Evolutionary conservation across 345 rosid genomes (phyloP).

Genomic region (Arabidopsis thaliana): DNA sequence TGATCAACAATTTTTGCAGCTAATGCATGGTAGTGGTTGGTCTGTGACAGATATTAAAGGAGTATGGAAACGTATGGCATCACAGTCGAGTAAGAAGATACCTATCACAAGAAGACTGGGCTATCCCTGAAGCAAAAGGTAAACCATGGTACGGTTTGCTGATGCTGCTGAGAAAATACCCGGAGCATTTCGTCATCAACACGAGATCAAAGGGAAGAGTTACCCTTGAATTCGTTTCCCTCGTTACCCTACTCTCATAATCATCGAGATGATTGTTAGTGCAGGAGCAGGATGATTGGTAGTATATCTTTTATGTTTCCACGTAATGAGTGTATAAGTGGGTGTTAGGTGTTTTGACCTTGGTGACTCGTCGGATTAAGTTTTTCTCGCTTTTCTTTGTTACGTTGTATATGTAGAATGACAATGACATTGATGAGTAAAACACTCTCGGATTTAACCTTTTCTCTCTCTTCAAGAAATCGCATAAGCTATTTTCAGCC

Average conservation of each 20-base stretch:
- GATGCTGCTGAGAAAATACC: conserved; percentile 83
- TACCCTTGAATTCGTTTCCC: conserved; percentile 84
- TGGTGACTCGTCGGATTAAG: not conserved
- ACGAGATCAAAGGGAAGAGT: conserved; percentile 79
- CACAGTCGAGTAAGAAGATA: conserved; percentile 86
- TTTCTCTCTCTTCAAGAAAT: too few relatives aligned
- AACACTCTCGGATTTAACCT: not conserved
- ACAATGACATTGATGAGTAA: too few relatives aligned
- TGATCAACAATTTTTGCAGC: conserved; percentile 80
- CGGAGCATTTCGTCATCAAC: conserved; percentile 95
- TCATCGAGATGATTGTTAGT: not conserved
- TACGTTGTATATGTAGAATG: not conserved
- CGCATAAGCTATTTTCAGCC: too few relatives aligned
- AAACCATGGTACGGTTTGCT: conserved; percentile 95
- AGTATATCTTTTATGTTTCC: not conserved
- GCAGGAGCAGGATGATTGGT: not conserved
- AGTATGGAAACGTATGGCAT: conserved; percentile 82
- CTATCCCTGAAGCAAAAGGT: conserved; percentile 77
- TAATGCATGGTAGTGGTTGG: conserved; percentile 24
- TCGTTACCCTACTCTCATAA: conserved; percentile 80
- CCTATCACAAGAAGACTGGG: conserved; percentile 80
- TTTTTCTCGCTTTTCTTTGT: not conserved
- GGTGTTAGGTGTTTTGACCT: not conserved
- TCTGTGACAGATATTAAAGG: conserved; percentile 69
- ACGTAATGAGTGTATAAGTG: not conserved